phyloP scores from a whole-genome alignment of 306 rosid species.

The Quercus berberidifolia region DNA sequence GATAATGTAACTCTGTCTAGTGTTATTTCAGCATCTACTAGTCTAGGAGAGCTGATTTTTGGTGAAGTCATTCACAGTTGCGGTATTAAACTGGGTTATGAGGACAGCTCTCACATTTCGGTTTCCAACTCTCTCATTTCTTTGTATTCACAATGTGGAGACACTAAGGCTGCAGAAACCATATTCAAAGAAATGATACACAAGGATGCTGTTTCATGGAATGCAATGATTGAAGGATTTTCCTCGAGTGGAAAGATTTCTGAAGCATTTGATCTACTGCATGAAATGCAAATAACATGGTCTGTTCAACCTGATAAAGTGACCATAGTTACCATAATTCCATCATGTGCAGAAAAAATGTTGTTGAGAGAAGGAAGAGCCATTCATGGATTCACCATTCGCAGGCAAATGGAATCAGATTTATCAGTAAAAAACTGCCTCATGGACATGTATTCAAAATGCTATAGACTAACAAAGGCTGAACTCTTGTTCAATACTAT shows the following conservation, averaged over 20 bases:
- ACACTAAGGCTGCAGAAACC: slow-evolving; percentile 28
- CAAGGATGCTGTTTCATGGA: slow-evolving; percentile 49
- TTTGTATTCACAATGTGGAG: slow-evolving; percentile 41
- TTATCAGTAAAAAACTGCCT: slow-evolving; percentile 35
- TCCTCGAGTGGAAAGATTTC: slow-evolving; percentile 39
- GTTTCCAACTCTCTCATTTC: slow-evolving; percentile 57
- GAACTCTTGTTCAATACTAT: slow-evolving; percentile 37
- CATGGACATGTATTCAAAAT: slow-evolving; percentile 52
- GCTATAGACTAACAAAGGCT: slow-evolving; percentile 34
- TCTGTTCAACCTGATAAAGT: slow-evolving; percentile 39
- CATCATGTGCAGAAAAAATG: slow-evolving; percentile 36
- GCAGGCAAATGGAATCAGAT: slow-evolving; percentile 29
- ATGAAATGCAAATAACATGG: slow-evolving; percentile 40
- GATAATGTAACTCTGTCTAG: slow-evolving; percentile 42
- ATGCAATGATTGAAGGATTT: slow-evolving; percentile 54
- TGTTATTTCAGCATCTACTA: slow-evolving; percentile 42
- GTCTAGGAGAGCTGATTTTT: slow-evolving; percentile 31
- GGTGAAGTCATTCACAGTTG: slow-evolving; percentile 41
- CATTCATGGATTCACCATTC: slow-evolving; percentile 46
- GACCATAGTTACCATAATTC: slow-evolving; percentile 34
- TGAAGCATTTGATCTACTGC: slow-evolving; percentile 39
- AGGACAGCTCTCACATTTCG: slow-evolving; percentile 30
- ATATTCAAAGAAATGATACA: slow-evolving; percentile 35
- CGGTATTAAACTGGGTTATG: slow-evolving; percentile 47
- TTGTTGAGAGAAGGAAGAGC: slow-evolving; percentile 46